Conservation (phyloP, 306 rosid species). For the Canavalia ensiformis region DNA sequence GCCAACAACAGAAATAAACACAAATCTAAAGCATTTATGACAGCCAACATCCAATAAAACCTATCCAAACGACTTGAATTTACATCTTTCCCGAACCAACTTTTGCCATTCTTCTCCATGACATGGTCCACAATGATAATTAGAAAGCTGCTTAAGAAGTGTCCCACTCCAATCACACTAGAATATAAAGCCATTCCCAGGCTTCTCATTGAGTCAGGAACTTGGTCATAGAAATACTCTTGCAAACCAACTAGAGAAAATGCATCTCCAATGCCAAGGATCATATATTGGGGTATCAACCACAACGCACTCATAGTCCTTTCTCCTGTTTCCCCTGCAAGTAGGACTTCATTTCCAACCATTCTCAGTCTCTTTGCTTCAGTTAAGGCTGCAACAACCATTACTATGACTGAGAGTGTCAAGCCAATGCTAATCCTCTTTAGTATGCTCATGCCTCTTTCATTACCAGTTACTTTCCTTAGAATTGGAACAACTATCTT, state of each 20-base stretch:
- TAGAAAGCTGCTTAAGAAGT: slow-evolving; percentile 58
- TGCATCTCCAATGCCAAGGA: slow-evolving; percentile 55
- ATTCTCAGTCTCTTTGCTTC: slow-evolving; percentile 55
- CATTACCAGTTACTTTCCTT: slow-evolving; percentile 53
- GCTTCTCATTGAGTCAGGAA: slow-evolving; percentile 66
- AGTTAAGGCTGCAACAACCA: slow-evolving; percentile 54
- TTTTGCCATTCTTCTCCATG: slow-evolving; percentile 46
- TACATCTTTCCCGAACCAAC: slow-evolving; percentile 59
- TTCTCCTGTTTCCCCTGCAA: background rate
- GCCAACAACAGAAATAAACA: slow-evolving; percentile 49
- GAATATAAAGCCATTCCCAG: slow-evolving; percentile 60
- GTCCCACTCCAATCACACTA: slow-evolving; percentile 59
- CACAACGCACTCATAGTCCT: slow-evolving; percentile 52
- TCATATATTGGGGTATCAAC: slow-evolving; percentile 57
- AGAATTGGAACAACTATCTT: slow-evolving; percentile 51
- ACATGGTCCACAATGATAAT: slow-evolving; percentile 57
- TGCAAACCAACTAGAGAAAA: slow-evolving; percentile 58
- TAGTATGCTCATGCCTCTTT: slow-evolving; percentile 61
- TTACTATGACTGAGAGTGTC: slow-evolving; percentile 20
- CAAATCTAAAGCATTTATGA: slow-evolving; percentile 47
- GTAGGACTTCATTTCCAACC: background rate
- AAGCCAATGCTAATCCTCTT: slow-evolving; percentile 60
- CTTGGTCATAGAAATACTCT: slow-evolving; percentile 63
- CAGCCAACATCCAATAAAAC: slow-evolving; percentile 55
- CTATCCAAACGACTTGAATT: slow-evolving; percentile 57